Base-by-base conservation (phyloP, 768 basidiomycete species). In the Piloderma croceum region DNA sequence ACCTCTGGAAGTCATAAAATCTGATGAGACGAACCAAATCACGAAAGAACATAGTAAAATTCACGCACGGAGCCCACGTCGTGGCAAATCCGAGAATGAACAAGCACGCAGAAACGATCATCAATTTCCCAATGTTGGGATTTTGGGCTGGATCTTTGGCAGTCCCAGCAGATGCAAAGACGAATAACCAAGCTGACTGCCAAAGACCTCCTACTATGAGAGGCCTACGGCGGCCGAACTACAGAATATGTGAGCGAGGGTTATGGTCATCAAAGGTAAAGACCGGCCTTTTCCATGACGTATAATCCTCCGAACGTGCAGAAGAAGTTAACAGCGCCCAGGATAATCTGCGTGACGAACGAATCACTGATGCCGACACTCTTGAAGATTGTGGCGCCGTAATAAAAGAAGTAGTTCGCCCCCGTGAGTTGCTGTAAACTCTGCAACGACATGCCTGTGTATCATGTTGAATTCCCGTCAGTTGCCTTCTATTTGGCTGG, bases 221-320 rank as follows among this genome's bases (percentile, higher is more conserved):
- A 0, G 83, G 83, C 32, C 53, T 45, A 7, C 83, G 68, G 34
- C 83, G 73, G 10, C 83, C 83, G 56, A 76, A 84, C 72, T 78
- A 47, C 21, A 35, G 13, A 37, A 24, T 25, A 36, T 13, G n/a
- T 21, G 32, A 35, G 11, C 17, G 15, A 29, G 35, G 15, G 36
- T 31, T 31, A 39, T 9, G 25, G 4, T 10, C 11, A 6, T 27
- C 19, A 20, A 31, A 22, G 41, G 7, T 7, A 29, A 32, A 44
- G 7, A 60, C 69, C 32, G 50, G 72, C 77, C 52, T 67, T 67
- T 57, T 86, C 80, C 74, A 86, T 79, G 39, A 85, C 64, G 57
- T 80, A 86, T 50, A 89, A 58, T 2, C 85, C 84, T 24, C 77
- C 73, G 60, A 83, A 83, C 9, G 81, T 84, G 57, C 79, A 80